Percentiles rank a stretch among this genome's conserved stretches.
These are phyloP conservation scores for Nectriaceae sp. DNA, from an alignment of 2,329 filamentous ascomycete species.

Conservation along the genomic window DNA sequence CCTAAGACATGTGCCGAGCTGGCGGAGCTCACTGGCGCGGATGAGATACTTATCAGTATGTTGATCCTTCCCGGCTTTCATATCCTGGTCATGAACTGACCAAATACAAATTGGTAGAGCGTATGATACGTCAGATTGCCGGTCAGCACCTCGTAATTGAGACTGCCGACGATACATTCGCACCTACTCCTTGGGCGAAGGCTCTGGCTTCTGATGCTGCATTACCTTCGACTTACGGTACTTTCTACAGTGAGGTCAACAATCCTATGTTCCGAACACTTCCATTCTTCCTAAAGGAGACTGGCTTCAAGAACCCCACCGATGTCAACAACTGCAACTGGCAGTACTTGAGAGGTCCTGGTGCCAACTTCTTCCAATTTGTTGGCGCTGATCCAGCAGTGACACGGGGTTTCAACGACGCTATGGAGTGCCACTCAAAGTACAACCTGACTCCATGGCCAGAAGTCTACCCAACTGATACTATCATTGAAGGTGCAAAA, in stretches of 20 bases:
- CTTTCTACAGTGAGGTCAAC: conserved; percentile 36
- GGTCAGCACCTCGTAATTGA: conserved; percentile 38
- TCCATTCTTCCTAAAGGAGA: conserved; percentile 35
- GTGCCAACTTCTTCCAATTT: conserved; percentile 33
- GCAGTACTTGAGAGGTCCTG: conserved; percentile 31
- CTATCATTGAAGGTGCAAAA: conserved; percentile 28
- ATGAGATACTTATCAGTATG: conserved; percentile 35
- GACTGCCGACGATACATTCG: conserved; percentile 35
- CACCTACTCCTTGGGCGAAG: conserved; percentile 34
- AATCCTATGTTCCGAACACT: conserved; percentile 32
- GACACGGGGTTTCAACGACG: conserved; percentile 35
- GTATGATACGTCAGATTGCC: conserved; percentile 38
- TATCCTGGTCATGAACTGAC: neutral
- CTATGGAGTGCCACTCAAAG: conserved; percentile 40
- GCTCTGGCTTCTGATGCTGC: conserved; percentile 30
- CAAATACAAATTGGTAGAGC: conserved; percentile 19
- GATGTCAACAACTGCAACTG: conserved; percentile 34
- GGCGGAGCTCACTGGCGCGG: conserved; percentile 34
- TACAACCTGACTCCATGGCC: conserved; percentile 40
- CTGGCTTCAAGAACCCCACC: conserved; percentile 36
- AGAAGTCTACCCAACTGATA: conserved; percentile 36
- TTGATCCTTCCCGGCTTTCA: neutral
- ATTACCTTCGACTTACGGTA: conserved; percentile 34
- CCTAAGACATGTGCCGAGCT: conserved; percentile 34
- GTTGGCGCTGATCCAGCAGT: conserved; percentile 31